Base-by-base conservation (phyloP, 2,329 filamentous ascomycete genomes). In the Phialemoniopsis sp. region DNA sequence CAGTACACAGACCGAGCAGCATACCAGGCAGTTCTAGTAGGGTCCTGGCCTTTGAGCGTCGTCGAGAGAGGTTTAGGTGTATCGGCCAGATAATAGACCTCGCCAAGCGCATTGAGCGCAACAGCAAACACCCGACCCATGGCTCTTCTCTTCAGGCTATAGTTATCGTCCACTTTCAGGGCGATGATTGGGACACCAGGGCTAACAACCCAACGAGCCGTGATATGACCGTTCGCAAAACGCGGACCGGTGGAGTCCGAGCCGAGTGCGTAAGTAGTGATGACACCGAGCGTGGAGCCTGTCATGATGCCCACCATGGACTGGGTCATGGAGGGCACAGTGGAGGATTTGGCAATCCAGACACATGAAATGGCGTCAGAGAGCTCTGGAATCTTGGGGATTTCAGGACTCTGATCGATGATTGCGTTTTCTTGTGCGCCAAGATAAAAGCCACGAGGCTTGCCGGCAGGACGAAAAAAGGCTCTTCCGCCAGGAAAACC, bases 121-220 rank as follows among this genome's bases (percentile, higher is more conserved):
- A 91, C 84, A n/a, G 87, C 89, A 89, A 89, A 97, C 12, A 93
- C 77, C 19, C 90, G 82, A 12, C 79, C 77, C 36, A 82, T 70
- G 4, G 76, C 67, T 55, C 83, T 82, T 21, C 90, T 82, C 50
- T 81, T 83, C 18, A 73, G 60, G 36, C 76, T 90, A 60, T 89
- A 93, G 38, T 80, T 80, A 19, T 95, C 89, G 53, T 98, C 93
- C 7, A 95, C 78, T 33, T 79, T 79, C 44, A 98, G 80, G 2
- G 81, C 78, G 39, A 96, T 76, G 45, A 98, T 93, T 0, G 93
- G 93, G 4, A 97, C 89, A 31, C 93, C 93, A 3, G 93, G 93
- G 54, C 89, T 89, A 12, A 97, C 70, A 9, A 88, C 82, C 91
- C 91, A 97, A 49, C 85, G 86, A 28, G 87, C 87, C 30, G 88